These are phyloP conservation scores for Spathaspora sp. DNA, from an alignment of 805 yeast genomes.

Conservation along the genomic window DNA sequence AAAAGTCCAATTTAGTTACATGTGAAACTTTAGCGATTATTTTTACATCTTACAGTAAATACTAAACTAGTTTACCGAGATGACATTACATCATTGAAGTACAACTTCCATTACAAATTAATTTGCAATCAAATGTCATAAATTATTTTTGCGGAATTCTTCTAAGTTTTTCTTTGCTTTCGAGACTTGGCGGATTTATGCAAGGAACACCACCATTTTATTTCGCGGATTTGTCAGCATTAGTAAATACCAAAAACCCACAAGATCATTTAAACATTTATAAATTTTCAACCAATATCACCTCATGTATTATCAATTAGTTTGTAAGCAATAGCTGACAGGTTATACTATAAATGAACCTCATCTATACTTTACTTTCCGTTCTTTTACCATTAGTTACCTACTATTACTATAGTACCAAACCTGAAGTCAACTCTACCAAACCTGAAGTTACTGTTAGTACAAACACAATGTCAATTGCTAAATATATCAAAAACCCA, in stretches of 20 bases:
- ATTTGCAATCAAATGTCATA: too few species aligned
- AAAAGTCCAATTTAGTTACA: too few species aligned
- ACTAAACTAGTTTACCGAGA: too few species aligned
- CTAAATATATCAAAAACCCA: constrained; percentile 12
- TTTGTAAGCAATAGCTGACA: not conserved
- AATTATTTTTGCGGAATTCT: too few species aligned
- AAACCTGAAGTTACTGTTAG: not conserved
- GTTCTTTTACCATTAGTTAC: not conserved
- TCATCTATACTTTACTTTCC: not conserved
- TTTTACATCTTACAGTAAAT: too few species aligned
- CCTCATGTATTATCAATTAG: not conserved
- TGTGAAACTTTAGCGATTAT: too few species aligned
- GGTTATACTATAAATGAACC: not conserved
- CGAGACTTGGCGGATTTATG: not conserved
- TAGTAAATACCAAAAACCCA: constrained; percentile 20
- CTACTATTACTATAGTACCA: not conserved
- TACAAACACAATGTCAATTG: not conserved
- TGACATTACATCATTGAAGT: too few species aligned
- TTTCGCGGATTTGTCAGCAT: constrained; percentile 6
- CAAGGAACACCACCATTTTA: not conserved
- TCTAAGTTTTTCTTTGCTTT: too few species aligned
- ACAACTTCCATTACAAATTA: too few species aligned
- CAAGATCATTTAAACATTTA: constrained; percentile 9
- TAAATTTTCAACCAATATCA: constrained; percentile 7
- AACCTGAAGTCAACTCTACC: not conserved